Percentiles rank a stretch among this genome's conserved stretches.
Evolutionary conservation across 164 flowering plant species (phyloP).

Genomic region (Dillenia suffruticosa): DNA sequence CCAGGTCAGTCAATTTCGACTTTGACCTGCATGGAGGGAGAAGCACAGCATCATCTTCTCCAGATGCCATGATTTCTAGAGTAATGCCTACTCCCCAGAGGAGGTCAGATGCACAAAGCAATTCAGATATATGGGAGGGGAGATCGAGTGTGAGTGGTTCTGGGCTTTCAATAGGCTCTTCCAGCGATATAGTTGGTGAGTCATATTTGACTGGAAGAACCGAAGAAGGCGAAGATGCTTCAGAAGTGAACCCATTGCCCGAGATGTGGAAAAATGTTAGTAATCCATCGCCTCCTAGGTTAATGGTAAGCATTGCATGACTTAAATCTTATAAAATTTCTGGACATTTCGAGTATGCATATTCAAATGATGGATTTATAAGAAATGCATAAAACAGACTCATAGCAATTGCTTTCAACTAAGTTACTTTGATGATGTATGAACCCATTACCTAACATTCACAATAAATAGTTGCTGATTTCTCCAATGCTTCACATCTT

Average conservation of each 20-base stretch:
- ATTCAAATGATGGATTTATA: background rate
- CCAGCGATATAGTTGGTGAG: slow-evolving; percentile 17
- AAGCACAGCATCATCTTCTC: slow-evolving; percentile 7
- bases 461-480: background rate
- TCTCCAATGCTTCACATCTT: slow-evolving; percentile 1
- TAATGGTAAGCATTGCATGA: slow-evolving; percentile 25
- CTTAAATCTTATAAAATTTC: background rate
- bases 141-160: slow-evolving; percentile 21
- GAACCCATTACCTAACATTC: background rate
- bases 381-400: background rate
- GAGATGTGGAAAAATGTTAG: slow-evolving; percentile 10
- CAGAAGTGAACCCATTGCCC: slow-evolving; percentile 1
- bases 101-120: slow-evolving; percentile 14
- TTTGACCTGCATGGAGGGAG: slow-evolving; percentile 6
- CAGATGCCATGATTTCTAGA: slow-evolving; percentile 8
- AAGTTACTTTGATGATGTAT: background rate
- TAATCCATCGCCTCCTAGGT: slow-evolving; percentile 29
- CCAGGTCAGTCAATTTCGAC: slow-evolving; percentile 14
- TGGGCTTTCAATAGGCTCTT: slow-evolving; percentile 18
- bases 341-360: background rate
- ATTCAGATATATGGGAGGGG: slow-evolving; percentile 19
- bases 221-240: slow-evolving; percentile 14
- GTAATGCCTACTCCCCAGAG: slow-evolving; percentile 16
- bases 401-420: background rate
- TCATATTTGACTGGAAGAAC: slow-evolving; percentile 12